These are phyloP conservation scores for Candida loeiensis DNA, from an alignment of 805 yeast species.

Conservation along the genomic window DNA sequence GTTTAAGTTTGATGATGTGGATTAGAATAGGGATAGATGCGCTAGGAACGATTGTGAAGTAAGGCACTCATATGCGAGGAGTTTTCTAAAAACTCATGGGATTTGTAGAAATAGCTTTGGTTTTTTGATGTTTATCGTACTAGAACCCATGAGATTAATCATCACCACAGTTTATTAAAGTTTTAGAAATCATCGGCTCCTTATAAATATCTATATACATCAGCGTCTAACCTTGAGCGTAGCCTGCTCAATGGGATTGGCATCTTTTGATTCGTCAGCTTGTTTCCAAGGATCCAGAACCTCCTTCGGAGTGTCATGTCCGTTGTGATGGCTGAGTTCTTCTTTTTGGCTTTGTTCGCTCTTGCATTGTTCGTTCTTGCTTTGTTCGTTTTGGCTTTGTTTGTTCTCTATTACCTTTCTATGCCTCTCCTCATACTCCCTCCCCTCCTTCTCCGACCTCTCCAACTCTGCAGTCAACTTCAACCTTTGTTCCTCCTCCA, in stretches of 20 bases:
- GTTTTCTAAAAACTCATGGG: too few species aligned
- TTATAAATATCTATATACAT: neutral
- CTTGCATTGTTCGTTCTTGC: neutral
- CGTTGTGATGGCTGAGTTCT: too few species aligned
- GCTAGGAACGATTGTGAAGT: neutral
- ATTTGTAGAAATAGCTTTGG: neutral
- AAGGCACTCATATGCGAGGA: too few species aligned
- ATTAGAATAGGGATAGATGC: neutral
- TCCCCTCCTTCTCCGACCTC: conserved; percentile 18
- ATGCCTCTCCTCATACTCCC: conserved; percentile 8
- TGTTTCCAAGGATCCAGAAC: conserved; percentile 24
- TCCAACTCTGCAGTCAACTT: conserved; percentile 32
- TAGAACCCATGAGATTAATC: too few species aligned
- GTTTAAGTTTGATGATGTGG: conserved; percentile 1
- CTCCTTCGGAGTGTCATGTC: neutral
- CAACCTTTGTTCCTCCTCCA: conserved; percentile 30
- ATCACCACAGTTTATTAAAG: neutral
- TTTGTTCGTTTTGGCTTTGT: too few species aligned
- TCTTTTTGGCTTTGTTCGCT: neutral
- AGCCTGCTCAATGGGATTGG: conserved; percentile 37
- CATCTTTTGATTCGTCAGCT: conserved; percentile 22
- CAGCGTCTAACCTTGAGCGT: conserved; percentile 31
- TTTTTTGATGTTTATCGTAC: neutral
- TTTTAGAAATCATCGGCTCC: too few species aligned
- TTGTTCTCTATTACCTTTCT: neutral